Evolutionary conservation across 169 alveolate species (phyloP), one percentile per base, ranked within the genome.

Genomic region (Neospora caninum): DNA sequence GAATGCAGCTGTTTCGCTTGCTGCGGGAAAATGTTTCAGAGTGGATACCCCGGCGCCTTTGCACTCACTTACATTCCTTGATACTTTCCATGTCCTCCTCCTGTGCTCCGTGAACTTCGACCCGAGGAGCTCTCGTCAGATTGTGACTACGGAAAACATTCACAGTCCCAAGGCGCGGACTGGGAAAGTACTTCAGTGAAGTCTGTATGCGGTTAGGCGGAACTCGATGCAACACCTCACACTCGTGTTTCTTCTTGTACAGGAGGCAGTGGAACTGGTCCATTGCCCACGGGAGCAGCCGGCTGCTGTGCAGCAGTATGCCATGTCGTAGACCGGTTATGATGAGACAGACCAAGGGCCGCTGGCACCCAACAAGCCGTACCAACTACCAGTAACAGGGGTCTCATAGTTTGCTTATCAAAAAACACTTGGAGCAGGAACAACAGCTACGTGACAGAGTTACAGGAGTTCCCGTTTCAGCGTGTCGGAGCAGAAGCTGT

Each of bases 131-230:
- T 78, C 31, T 78, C 49, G 29, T 78, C 39, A 78, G 45, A 18
- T n/a, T n/a, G 43, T 20, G 86, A n/a, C 86, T 78, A 38, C 86
- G 86, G 42, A 36, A n/a, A 38, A 78, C 45, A 78, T 78, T 78
- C 10, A 78, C 86, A 36, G 86, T 78, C 45, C 86, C 86, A 29
- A 78, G 39, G n/a, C 10, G 45, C 0, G 45, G 43, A 2, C 86
- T 78, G 86, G 39, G 4, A 38, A n/a, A 25, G 43, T 43, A 27
- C 7, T 64, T 64, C 34, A 10, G 73, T 27, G 34, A 64, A 27
- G n/a, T 16, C 34, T 64, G n/a, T 64, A 6, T 16, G n/a, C 1
- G 34, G 73, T 64, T 64, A 9, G 31, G 16, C 73, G 31, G 20
- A 64, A 22, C n/a, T 27, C 20, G 25, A 16, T 1, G 73, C n/a